Base-by-base conservation (phyloP, 805 yeast species). In the Gaillardinia entomophila region DNA sequence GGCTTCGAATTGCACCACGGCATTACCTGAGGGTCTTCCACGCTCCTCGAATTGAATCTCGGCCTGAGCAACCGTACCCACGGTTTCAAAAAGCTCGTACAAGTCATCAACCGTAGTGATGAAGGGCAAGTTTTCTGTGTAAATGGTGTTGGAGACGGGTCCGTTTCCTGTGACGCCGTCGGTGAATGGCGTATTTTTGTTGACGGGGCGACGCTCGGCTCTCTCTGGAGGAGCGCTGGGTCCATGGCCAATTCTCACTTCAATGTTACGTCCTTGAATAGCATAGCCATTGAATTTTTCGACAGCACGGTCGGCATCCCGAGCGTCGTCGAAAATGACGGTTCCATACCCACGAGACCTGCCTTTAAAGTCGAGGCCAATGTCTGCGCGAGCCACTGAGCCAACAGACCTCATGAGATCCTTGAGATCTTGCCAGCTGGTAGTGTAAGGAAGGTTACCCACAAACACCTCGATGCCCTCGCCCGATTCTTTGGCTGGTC, bases 311-410 rank as follows among this genome's bases (percentile, higher is more conserved):
- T 65, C 60, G 14, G 94, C 96, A 41, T 75, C 88, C 36, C 77
- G 87, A 11, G 68, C 66, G 6, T 72, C 71, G 34, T 67, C 72
- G 52, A 78, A 88, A 15, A 77, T 71, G 18, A 88, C 95, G 8
- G 83, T 82, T 33, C 96, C 97, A 46, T 75, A 80, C 3, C 97
- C 97, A 57, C 80, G 75, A 5, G 96, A 84, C 46, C 82, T 77
- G 16, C 95, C 94, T 43, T 73, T 67, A 26, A 62, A 67, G 45
- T 77, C 82, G 31, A 65, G 54, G 52, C 75, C 75, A 14, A 89
- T 78, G 53, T 87, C 95, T 2, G 96, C 95, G 34, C 92, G 77
- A 15, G 73, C 65, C n/a, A 89, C 84, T 32, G 66, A 72, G 19
- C 96, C 97, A 38, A 75, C 79, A 29, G 70, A 73, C 45, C 83